These are phyloP conservation scores for Leccinum disarticulatum DNA, from an alignment of 768 basidiomycete genomes.

Conservation along the genomic window DNA sequence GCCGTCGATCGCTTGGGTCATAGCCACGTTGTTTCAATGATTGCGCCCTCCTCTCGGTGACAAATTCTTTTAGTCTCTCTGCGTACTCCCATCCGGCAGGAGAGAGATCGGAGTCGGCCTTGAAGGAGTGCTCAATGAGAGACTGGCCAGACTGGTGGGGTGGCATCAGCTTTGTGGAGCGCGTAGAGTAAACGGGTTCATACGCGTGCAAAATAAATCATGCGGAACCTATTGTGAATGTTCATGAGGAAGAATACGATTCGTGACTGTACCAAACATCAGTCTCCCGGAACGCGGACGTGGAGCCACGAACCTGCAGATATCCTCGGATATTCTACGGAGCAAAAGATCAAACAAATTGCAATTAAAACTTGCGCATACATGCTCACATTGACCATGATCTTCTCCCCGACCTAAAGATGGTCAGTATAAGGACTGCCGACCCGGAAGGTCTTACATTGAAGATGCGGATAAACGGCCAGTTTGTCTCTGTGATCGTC, in stretches of 20 bases:
- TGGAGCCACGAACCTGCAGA: slow-evolving; percentile 57
- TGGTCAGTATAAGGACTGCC: slow-evolving; percentile 9
- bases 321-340: slow-evolving; percentile 82
- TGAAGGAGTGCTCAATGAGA: slow-evolving; percentile 97
- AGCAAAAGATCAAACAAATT: background rate
- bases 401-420: slow-evolving; percentile 86
- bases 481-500: slow-evolving; percentile 85
- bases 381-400: slow-evolving; percentile 81
- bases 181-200: slow-evolving; percentile 24
- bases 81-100: slow-evolving; percentile 96
- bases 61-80: slow-evolving; percentile 84
- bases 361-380: background rate
- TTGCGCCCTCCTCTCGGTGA: slow-evolving; percentile 79
- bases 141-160: slow-evolving; percentile 87
- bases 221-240: slow-evolving; percentile 90
- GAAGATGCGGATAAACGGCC: slow-evolving; percentile 92
- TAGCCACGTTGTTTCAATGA: slow-evolving; percentile 70
- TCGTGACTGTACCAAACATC: slow-evolving; percentile 57
- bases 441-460: slow-evolving; percentile 53
- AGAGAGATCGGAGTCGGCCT: slow-evolving; percentile 96
- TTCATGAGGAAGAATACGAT: slow-evolving; percentile 99
- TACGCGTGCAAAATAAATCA: slow-evolving; percentile 96
- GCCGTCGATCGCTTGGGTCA: slow-evolving; percentile 55
- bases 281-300: background rate
- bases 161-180: background rate